Conservation (phyloP, 1,284 basidiomycete species). For the Porodaedalea pini region DNA sequence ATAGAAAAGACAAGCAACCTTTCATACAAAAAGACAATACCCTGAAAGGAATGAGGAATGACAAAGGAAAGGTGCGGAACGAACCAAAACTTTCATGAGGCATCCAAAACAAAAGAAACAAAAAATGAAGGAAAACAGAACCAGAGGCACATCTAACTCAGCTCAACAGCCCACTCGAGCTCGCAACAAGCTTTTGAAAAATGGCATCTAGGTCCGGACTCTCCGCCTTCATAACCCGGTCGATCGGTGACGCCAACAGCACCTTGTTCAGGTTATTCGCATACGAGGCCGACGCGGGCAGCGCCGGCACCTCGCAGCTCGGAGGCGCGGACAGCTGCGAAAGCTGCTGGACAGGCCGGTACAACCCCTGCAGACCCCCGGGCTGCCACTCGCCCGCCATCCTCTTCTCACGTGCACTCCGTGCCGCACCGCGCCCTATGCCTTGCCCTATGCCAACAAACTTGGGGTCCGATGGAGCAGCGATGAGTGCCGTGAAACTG, state of each 20-base stretch:
- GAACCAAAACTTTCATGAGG: not conserved
- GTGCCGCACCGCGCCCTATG: not conserved
- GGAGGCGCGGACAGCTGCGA: not conserved
- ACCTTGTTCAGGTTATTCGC: constrained; percentile 16
- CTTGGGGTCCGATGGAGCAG: not conserved
- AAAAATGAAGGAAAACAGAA: not conserved
- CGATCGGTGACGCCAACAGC: not conserved
- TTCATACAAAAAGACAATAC: not conserved
- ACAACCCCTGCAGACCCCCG: not conserved
- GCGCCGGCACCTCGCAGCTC: not conserved
- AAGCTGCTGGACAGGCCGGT: not conserved
- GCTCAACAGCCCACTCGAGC: constrained; percentile 1
- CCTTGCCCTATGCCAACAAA: not conserved
- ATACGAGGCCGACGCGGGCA: constrained; percentile 8
- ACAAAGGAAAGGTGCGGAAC: not conserved
- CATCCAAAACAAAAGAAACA: not conserved
- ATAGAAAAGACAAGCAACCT: not conserved
- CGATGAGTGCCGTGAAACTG: not conserved
- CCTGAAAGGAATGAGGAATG: not conserved
- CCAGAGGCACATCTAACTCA: not conserved
- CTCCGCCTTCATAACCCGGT: not conserved
- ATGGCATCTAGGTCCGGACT: constrained; percentile 13
- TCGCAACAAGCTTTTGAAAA: constrained; percentile 11
- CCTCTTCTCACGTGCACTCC: constrained; percentile 12
- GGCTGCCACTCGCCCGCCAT: constrained; percentile 19